Percentiles rank a stretch among this genome's conserved stretches.
Conservation (phyloP, 2,329 filamentous ascomycete species). For the Paraphoma sp. region DNA sequence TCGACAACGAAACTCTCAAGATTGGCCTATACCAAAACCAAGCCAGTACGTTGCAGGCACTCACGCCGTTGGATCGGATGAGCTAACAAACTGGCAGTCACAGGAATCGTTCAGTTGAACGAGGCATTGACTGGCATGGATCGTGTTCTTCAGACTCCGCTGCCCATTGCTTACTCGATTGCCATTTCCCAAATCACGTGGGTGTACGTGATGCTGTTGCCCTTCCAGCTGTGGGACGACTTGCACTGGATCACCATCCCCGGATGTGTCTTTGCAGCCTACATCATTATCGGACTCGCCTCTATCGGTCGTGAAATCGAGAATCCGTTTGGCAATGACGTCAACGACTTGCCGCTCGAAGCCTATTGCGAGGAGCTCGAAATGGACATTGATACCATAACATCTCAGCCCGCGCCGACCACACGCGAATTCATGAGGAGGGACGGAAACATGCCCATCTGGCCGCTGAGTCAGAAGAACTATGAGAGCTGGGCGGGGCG, state of each 20-base stretch:
- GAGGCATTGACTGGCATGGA: slow-evolving; percentile 77
- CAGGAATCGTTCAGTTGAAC: slow-evolving; percentile 68
- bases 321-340: slow-evolving; percentile 83
- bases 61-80: no score
- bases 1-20: slow-evolving; percentile 62
- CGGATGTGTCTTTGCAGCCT: slow-evolving; percentile 73
- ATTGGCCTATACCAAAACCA: slow-evolving; percentile 66
- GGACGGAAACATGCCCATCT: slow-evolving; percentile 61
- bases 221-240: slow-evolving; percentile 74
- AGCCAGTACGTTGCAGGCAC: slow-evolving; percentile 44
- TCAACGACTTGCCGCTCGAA: slow-evolving; percentile 73
- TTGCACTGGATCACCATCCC: slow-evolving; percentile 81
- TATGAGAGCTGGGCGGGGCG: slow-evolving; percentile 47
- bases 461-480: slow-evolving; percentile 58
- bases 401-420: slow-evolving; percentile 61
- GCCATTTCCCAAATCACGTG: slow-evolving; percentile 86
- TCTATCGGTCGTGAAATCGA: slow-evolving; percentile 83
- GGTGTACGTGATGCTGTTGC: slow-evolving; percentile 80
- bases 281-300: slow-evolving; percentile 82
- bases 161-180: slow-evolving; percentile 83
- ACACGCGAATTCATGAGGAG: slow-evolving; percentile 60
- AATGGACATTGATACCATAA: slow-evolving; percentile 76
- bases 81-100: slow-evolving; percentile 52
- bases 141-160: slow-evolving; percentile 80
- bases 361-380: slow-evolving; percentile 77